A percentile compares a stretch with the other conserved stretches of the same genome.
These are phyloP conservation scores for Penicillium sumatraense DNA, from an alignment of 2,329 filamentous ascomycete species.

Conservation along the genomic window DNA sequence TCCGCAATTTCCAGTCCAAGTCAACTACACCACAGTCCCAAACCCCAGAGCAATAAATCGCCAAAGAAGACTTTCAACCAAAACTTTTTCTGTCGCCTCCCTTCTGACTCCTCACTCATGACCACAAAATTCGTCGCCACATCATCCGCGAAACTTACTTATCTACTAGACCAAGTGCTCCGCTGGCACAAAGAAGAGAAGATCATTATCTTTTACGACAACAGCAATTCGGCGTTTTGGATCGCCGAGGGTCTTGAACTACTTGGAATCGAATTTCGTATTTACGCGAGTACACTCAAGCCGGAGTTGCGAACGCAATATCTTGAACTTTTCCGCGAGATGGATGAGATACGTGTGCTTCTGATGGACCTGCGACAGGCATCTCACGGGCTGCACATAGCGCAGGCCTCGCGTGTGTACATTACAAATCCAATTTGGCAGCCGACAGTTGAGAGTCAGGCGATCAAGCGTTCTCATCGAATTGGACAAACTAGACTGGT, in stretches of 20 bases:
- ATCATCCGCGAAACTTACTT: constrained; percentile 83
- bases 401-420: constrained; percentile 80
- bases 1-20: constrained; percentile 8
- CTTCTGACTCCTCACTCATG: constrained; percentile 58
- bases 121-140: constrained; percentile 73
- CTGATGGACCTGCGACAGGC: constrained; percentile 92
- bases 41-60: constrained; percentile 28
- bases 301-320: constrained; percentile 72
- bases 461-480: constrained; percentile 84
- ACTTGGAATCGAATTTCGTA: constrained; percentile 64
- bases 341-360: constrained; percentile 72
- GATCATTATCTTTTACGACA: constrained; percentile 91
- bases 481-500: constrained; percentile 83
- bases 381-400: constrained; percentile 84
- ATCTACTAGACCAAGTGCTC: constrained; percentile 75
- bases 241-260: constrained; percentile 82
- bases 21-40: constrained; percentile 29
- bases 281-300: constrained; percentile 60
- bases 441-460: constrained; percentile 83
- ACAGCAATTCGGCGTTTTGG: constrained; percentile 84
- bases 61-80: constrained; percentile 38
- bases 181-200: constrained; percentile 74
- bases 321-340: constrained; percentile 76
- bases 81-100: constrained; percentile 32
- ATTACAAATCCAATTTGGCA: constrained; percentile 89